Conservation (phyloP, 2,329 filamentous ascomycete genomes). For the Monosporascus sp. region DNA sequence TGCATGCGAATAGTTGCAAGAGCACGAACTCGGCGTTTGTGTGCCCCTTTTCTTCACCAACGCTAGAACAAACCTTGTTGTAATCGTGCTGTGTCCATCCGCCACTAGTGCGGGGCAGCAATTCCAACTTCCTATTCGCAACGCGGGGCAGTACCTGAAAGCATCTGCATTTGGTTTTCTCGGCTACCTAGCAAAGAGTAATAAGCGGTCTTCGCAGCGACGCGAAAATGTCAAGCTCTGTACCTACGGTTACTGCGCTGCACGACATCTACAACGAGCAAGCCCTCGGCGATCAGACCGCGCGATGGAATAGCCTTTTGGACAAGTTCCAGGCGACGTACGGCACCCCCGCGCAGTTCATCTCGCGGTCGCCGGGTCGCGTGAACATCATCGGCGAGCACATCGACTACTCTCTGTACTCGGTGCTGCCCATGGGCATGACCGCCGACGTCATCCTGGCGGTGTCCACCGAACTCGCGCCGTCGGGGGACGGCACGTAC, state of each 20-base stretch:
- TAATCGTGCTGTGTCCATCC: neutral
- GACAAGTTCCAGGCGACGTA: conserved; percentile 66
- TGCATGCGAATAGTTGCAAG: too few species aligned
- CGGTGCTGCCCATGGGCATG: conserved; percentile 92
- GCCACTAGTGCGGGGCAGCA: neutral
- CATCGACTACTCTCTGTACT: conserved; percentile 97
- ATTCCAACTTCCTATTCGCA: neutral
- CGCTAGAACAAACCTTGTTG: too few species aligned
- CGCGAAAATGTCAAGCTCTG: conserved; percentile 46
- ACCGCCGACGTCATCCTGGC: conserved; percentile 87
- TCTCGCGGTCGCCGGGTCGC: conserved; percentile 84
- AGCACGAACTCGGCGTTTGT: too few species aligned
- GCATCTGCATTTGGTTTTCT: neutral
- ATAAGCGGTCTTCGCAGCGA: neutral
- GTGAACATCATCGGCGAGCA: conserved; percentile 99
- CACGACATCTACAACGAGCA: conserved; percentile 78
- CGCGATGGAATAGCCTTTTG: conserved; percentile 72
- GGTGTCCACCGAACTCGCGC: conserved; percentile 50
- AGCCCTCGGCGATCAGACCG: conserved; percentile 59
- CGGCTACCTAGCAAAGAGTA: neutral
- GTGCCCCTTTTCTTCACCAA: too few species aligned
- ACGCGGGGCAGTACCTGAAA: neutral
- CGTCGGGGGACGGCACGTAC: conserved; percentile 47
- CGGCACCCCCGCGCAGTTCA: conserved; percentile 67
- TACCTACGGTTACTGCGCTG: conserved; percentile 71